Evolutionary conservation across 495 filamentous ascomycete genomes (phyloP).

Genomic region (Aspergillus ellipticus): DNA sequence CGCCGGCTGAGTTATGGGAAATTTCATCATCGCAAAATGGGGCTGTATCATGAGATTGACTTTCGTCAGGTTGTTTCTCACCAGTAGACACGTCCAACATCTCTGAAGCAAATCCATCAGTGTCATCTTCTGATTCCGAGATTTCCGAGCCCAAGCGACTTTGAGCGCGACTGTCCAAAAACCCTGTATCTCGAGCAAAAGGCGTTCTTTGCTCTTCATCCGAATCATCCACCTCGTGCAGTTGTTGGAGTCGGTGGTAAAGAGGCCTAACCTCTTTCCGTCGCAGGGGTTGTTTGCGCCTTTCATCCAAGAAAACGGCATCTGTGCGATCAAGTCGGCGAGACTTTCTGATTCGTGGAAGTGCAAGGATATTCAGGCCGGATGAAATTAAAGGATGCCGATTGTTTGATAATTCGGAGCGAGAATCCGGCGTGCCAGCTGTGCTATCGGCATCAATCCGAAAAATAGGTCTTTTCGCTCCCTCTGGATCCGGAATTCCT

Average conservation of each 20-base stretch:
- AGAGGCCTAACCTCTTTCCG: constrained; percentile 52
- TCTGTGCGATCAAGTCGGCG: constrained; percentile 56
- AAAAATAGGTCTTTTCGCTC: constrained; percentile 45
- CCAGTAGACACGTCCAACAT: constrained; percentile 11
- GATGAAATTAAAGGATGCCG: constrained; percentile 32
- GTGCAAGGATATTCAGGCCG: constrained; percentile 56
- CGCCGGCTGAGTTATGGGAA: constrained; percentile 1
- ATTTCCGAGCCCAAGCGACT: constrained; percentile 73
- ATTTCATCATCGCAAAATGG: constrained; percentile 1
- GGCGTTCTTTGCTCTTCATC: constrained; percentile 58
- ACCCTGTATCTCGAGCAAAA: constrained; percentile 69
- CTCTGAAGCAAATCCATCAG: constrained; percentile 50
- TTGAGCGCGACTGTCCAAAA: constrained; percentile 73
- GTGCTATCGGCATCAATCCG: constrained; percentile 51
- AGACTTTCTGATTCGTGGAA: constrained; percentile 70
- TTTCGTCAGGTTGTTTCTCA: constrained; percentile 5
- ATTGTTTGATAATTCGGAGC: constrained; percentile 29
- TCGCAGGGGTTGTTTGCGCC: constrained; percentile 58
- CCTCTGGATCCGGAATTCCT: constrained; percentile 69
- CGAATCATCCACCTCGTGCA: constrained; percentile 58
- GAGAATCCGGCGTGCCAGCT: constrained; percentile 65
- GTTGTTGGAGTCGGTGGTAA: constrained; percentile 53
- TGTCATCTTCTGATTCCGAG: constrained; percentile 56
- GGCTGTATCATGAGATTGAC: neutral
- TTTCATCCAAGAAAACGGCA: constrained; percentile 70